These are phyloP conservation scores for Fragilaria crotonensis DNA, from an alignment of 108 stramenopile species.

Conservation along the genomic window DNA sequence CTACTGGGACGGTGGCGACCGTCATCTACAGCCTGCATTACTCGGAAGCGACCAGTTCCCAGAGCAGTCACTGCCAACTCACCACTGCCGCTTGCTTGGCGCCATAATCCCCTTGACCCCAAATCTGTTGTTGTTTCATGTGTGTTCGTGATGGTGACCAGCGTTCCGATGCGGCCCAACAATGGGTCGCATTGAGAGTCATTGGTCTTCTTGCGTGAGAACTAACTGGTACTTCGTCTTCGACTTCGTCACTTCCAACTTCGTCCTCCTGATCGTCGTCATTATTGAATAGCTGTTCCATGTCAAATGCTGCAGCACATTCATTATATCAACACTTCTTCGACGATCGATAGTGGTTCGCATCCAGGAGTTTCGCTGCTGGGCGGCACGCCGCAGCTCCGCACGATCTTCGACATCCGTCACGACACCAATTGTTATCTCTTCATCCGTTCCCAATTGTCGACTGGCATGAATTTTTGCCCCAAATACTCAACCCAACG, in stretches of 20 bases:
- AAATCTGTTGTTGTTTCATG: conserved; percentile 27
- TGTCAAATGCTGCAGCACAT: background rate
- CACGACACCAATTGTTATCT: background rate
- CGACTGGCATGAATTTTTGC: conserved; percentile 24
- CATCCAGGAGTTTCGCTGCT: background rate
- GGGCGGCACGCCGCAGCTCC: background rate
- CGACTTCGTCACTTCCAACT: too few relatives aligned
- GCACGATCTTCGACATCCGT: background rate
- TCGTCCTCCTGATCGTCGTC: too few relatives aligned
- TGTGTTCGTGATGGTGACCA: conserved; percentile 41
- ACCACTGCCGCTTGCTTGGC: conserved; percentile 11
- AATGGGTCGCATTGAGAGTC: too few relatives aligned
- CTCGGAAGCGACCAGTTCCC: conserved; percentile 20
- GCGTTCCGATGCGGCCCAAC: conserved; percentile 36
- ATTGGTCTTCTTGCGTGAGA: too few relatives aligned
- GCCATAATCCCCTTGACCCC: background rate
- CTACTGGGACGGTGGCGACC: background rate
- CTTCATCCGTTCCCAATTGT: conserved; percentile 8
- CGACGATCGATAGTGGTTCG: background rate
- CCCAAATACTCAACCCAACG: background rate
- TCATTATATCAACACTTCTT: background rate
- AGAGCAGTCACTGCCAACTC: conserved; percentile 39
- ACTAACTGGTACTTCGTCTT: too few relatives aligned
- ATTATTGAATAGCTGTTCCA: background rate
- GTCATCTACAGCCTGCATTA: conserved; percentile 5